These are phyloP conservation scores for Backusella mclennaniae DNA, from an alignment of 192 early-diverging fungal genomes.

Conservation along the genomic window DNA sequence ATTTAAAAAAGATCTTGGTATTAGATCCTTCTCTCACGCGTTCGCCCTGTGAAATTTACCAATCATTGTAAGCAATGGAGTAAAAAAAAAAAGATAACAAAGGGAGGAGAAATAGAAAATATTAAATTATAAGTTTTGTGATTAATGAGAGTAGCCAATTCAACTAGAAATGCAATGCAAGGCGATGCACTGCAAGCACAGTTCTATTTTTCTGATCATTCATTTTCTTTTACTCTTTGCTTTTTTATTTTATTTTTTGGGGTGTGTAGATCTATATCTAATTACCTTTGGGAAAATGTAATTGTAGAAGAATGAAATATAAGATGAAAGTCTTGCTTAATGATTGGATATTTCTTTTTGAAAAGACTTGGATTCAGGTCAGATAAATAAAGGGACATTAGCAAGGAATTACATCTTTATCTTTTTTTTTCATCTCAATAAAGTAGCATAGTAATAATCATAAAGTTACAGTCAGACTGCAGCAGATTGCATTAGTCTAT, in stretches of 20 bases:
- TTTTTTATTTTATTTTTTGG: background rate
- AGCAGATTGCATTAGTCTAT: background rate
- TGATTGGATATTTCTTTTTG: background rate
- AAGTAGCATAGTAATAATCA: background rate
- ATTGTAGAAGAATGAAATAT: background rate
- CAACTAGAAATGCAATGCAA: constrained; percentile 11
- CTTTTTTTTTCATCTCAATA: background rate
- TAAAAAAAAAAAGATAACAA: background rate
- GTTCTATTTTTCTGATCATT: constrained; percentile 5
- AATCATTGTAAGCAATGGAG: background rate
- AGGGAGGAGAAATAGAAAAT: background rate
- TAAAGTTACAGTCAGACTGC: constrained; percentile 6
- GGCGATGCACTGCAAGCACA: constrained; percentile 4
- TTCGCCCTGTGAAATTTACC: constrained; percentile 4
- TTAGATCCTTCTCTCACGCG: constrained; percentile 1
- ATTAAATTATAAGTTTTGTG: constrained; percentile 3
- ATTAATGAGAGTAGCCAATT: background rate
- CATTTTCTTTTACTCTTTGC: background rate
- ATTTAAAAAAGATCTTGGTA: constrained; percentile 1
- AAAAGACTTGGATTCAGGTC: background rate
- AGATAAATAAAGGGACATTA: background rate
- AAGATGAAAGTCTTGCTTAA: background rate
- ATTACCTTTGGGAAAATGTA: background rate
- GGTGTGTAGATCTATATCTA: background rate
- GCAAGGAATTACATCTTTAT: background rate